phyloP scores from a whole-genome alignment of 192 early-diverging fungal genomes.

The Coemansia sp. region DNA sequence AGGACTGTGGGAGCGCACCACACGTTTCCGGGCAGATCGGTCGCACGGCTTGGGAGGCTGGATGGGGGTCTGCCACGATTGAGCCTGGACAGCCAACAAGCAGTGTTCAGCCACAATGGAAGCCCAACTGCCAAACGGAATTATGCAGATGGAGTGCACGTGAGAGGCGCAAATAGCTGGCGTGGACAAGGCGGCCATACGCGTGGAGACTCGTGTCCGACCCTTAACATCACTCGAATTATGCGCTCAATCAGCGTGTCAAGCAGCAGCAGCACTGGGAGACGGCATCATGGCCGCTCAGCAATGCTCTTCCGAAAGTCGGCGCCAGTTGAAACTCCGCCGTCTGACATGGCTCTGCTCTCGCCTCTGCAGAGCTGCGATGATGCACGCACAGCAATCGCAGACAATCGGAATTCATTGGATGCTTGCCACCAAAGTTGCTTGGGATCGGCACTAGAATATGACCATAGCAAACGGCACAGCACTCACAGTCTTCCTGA shows the following conservation, averaged over 20 bases:
- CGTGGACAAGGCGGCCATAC: constrained; percentile 33
- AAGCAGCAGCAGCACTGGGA: constrained; percentile 12
- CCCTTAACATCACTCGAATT: constrained; percentile 46
- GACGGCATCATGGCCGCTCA: neutral
- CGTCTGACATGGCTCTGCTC: constrained; percentile 5
- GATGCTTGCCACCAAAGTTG: neutral
- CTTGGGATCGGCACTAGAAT: neutral
- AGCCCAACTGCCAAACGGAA: constrained; percentile 7
- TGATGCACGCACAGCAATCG: constrained; percentile 10
- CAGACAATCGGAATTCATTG: constrained; percentile 6
- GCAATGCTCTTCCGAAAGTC: neutral
- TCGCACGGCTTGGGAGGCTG: constrained; percentile 2
- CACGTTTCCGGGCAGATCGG: constrained; percentile 1
- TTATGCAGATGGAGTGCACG: constrained; percentile 6
- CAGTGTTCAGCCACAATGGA: constrained; percentile 20
- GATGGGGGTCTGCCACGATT: constrained; percentile 16
- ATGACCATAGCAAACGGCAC: neutral
- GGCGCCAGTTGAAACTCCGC: constrained; percentile 4
- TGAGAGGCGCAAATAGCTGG: constrained; percentile 1
- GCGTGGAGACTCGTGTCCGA: constrained; percentile 41
- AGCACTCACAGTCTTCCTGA: constrained; percentile 10
- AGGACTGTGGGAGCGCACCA: neutral
- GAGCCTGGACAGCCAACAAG: constrained; percentile 45
- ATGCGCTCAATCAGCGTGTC: constrained; percentile 51
- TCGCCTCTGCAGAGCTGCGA: constrained; percentile 14